Percentiles rank a stretch among this genome's conserved stretches.
Evolutionary conservation across 2,329 filamentous ascomycete species (phyloP).

Genomic region (Ascochyta koolunga): DNA sequence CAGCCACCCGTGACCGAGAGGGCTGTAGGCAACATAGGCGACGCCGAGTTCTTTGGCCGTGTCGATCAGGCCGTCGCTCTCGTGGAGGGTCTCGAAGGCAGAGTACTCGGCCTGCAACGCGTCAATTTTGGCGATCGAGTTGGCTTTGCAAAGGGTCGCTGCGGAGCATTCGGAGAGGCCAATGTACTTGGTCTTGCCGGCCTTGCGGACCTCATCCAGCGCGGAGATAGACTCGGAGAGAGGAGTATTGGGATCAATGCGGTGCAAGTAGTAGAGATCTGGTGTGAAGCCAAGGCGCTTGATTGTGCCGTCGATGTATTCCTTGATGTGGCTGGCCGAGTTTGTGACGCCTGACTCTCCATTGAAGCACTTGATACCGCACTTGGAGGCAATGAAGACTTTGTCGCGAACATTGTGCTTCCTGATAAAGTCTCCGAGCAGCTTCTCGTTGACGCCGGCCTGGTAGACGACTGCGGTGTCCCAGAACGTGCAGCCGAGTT

Average conservation of each 20-base stretch:
- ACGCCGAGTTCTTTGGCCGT: conserved; percentile 49
- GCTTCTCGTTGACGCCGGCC: conserved; percentile 37
- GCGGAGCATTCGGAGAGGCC: conserved; percentile 55
- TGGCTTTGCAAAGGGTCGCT: conserved; percentile 54
- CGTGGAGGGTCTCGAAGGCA: conserved; percentile 54
- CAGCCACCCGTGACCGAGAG: conserved; percentile 40
- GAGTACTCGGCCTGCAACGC: conserved; percentile 59
- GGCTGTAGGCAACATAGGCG: conserved; percentile 43
- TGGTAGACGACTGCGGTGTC: conserved; percentile 48
- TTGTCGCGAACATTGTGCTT: conserved; percentile 35
- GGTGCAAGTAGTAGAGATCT: conserved; percentile 52
- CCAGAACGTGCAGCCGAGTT: conserved; percentile 60
- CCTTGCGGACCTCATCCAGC: conserved; percentile 46
- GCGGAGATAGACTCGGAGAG: conserved; percentile 55
- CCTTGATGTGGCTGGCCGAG: conserved; percentile 46
- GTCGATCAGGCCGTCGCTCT: conserved; percentile 42
- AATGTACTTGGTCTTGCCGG: conserved; percentile 57
- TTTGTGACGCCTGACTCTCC: conserved; percentile 49
- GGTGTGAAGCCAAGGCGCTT: conserved; percentile 45
- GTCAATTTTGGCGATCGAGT: conserved; percentile 52
- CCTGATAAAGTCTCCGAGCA: conserved; percentile 35
- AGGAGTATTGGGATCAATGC: conserved; percentile 45
- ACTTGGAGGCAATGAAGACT: conserved; percentile 36
- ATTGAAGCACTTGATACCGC: conserved; percentile 35
- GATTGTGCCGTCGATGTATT: conserved; percentile 49